Evolutionary conservation across 352 stramenopile species (phyloP).

Genomic region (Pythium dissotocum): DNA sequence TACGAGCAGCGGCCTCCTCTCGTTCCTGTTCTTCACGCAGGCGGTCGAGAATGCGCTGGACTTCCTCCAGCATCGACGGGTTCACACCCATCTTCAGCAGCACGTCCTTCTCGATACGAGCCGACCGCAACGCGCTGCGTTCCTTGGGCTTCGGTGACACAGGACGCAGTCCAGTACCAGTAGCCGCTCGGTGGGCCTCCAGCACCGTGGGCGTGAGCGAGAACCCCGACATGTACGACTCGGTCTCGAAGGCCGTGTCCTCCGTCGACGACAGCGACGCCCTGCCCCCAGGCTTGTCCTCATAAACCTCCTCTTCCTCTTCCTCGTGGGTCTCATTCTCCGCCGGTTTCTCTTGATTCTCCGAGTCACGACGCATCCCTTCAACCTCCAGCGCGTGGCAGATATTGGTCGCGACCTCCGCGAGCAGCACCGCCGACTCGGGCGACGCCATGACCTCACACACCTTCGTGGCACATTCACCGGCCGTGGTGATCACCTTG

Average conservation of each 20-base stretch:
- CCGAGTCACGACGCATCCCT: constrained; percentile 32
- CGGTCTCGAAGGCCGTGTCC: constrained; percentile 62
- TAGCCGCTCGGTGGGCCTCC: background rate
- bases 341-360: constrained; percentile 3
- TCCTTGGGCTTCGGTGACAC: constrained; percentile 23
- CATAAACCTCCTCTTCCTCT: constrained; percentile 17
- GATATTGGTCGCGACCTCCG: constrained; percentile 73
- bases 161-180: background rate
- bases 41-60: constrained; percentile 63
- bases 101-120: constrained; percentile 75
- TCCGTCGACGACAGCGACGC: constrained; percentile 45
- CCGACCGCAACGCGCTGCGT: constrained; percentile 43
- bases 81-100: constrained; percentile 73
- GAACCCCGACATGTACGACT: constrained; percentile 45
- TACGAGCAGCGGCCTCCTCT: background rate
- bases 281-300: constrained; percentile 36
- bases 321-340: constrained; percentile 12
- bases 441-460: constrained; percentile 65
- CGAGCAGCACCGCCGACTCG: constrained; percentile 74
- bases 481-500: constrained; percentile 50
- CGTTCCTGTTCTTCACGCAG: constrained; percentile 50
- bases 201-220: constrained; percentile 8
- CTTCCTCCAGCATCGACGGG: constrained; percentile 68
- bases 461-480: constrained; percentile 52
- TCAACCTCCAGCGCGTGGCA: constrained; percentile 69